These are phyloP conservation scores for Leishmania braziliensis DNA, from an alignment of 208 protist species.

Conservation along the genomic window DNA sequence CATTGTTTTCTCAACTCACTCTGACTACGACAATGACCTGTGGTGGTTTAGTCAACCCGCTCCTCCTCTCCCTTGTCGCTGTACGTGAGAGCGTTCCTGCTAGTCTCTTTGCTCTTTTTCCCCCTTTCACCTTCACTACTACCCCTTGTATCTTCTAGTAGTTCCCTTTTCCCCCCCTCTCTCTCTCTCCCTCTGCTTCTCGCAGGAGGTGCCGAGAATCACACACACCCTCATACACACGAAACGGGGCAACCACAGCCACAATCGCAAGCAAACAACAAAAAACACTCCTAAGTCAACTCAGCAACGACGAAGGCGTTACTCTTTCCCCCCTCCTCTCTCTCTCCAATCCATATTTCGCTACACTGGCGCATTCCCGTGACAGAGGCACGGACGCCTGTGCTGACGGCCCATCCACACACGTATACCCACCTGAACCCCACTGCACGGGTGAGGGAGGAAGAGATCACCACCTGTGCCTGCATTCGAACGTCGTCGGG, in stretches of 20 bases:
- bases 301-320: background rate
- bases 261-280: background rate
- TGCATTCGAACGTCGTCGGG: background rate
- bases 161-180: background rate
- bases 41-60: background rate
- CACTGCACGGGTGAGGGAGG: background rate
- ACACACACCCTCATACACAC: background rate
- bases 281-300: background rate
- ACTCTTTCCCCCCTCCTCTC: background rate
- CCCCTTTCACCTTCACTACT: background rate
- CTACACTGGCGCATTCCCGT: background rate
- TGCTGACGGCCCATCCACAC: too few species aligned
- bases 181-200: background rate
- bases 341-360: background rate
- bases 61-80: background rate
- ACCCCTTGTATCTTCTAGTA: background rate
- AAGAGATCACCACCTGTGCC: background rate
- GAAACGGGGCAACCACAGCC: background rate
- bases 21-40: background rate
- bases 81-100: background rate
- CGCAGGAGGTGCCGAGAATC: background rate
- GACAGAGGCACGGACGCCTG: background rate
- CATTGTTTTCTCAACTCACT: background rate
- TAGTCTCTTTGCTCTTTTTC: constrained; percentile 9
- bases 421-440: background rate